A percentile compares a stretch with the other conserved stretches of the same genome.
phyloP scores from a whole-genome alignment of 768 basidiomycete species.

The Tremella mesenterica region DNA sequence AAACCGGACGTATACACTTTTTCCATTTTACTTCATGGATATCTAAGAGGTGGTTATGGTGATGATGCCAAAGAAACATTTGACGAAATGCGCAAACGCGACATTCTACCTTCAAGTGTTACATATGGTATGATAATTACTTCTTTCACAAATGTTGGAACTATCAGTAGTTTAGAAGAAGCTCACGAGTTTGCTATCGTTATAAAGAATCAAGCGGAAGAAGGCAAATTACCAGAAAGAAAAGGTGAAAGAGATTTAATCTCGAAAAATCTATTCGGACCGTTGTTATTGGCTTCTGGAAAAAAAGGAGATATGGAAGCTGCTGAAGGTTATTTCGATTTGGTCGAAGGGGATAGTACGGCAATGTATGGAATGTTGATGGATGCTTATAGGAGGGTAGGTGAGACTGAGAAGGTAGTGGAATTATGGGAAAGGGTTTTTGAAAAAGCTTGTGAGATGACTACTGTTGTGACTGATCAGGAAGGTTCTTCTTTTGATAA shows the following conservation, averaged over 20 bases:
- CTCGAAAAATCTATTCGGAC: conserved; percentile 32
- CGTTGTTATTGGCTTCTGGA: conserved; percentile 26
- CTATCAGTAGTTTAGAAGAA: conserved; percentile 51
- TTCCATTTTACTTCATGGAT: conserved; percentile 43
- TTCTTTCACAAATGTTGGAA: conserved; percentile 53
- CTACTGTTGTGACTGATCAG: too few relatives aligned
- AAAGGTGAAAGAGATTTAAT: conserved; percentile 10
- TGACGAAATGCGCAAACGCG: conserved; percentile 60
- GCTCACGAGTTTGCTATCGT: conserved; percentile 61
- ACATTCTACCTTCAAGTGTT: conserved; percentile 59
- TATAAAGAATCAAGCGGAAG: conserved; percentile 45
- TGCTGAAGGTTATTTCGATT: conserved; percentile 26
- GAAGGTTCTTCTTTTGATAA: too few relatives aligned
- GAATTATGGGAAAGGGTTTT: conserved; percentile 60
- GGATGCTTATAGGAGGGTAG: conserved; percentile 59
- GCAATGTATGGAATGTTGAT: conserved; percentile 59
- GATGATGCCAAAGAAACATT: conserved; percentile 57
- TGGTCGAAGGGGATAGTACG: conserved; percentile 44
- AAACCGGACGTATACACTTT: conserved; percentile 24
- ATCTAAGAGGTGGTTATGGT: conserved; percentile 54
- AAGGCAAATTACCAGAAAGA: conserved; percentile 10
- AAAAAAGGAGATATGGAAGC: conserved; percentile 6
- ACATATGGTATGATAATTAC: conserved; percentile 62
- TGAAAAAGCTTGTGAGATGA: too few relatives aligned
- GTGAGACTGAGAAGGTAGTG: conserved; percentile 53